Base-by-base conservation (phyloP, 1,284 basidiomycete genomes). In the Fomitopsis palustris region DNA sequence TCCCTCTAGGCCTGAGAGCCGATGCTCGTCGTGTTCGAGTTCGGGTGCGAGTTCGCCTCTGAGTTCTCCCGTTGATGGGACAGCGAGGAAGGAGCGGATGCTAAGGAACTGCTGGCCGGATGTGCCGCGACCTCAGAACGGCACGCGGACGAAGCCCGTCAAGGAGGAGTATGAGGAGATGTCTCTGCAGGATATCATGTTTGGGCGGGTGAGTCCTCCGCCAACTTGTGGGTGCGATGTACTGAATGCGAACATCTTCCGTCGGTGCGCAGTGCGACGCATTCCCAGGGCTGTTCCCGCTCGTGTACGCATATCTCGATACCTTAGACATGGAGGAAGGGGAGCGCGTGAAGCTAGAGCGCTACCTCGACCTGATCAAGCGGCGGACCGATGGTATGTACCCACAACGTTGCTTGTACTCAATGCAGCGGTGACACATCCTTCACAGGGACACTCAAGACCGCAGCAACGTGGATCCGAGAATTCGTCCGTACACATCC, bases 381-480 rank as follows among this genome's bases (percentile, higher is more conserved):
- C 77, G 81, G 55, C 81, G 96, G 47, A 90, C 96, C 4, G 85
- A 90, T 69, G 96, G 96, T 88, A 83, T 75, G n/a, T 27, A 51
- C 31, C 27, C 25, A 38, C 38, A 25, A 25, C 53, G 25, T 14
- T 23, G 23, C 9, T 53, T 17, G 54, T 1, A 27, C 47, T 55
- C 12, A 43, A 41, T 31, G 29, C 43, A 59, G 42, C 39, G 35
- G 19, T 42, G 10, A 29, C 54, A 49, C 17, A 14, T 16, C n/a
- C 39, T n/a, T 29, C 14, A 29, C 59, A 93, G 93, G 95, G 17
- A 80, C 87, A 17, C 79, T 98, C n/a, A 75, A 87, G 69, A 99
- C 97, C 0, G 85, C 93, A 1, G 97, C 97, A 2, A 87, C 87
- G 8, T 99, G 94, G 94, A 95, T 98, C 59, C 85, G 97, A 29